Base-by-base conservation (phyloP, 768 basidiomycete genomes). In the Infundibulicybe gibba region DNA sequence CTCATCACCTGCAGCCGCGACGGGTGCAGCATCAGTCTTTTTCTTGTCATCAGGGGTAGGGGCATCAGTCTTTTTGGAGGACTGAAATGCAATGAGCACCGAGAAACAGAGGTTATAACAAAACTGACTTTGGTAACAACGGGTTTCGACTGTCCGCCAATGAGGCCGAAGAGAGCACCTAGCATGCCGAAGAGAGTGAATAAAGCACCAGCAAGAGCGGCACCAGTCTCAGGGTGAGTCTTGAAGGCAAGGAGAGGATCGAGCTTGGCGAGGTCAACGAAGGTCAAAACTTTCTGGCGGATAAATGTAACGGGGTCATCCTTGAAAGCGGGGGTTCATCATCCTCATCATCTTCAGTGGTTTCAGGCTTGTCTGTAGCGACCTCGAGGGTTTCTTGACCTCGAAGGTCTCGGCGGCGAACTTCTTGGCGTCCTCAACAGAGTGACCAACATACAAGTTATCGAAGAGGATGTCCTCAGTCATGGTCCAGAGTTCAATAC, bases 401-500 rank as follows among this genome's bases (percentile, higher is more conserved):
- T 83, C 81, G 69, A 89, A 99, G n/a, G 93, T 90, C 70, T 94
- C 91, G 13, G 73, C 69, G 47, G 93, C 91, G 55, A 99, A 68
- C 10, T 71, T 68, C 65, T 88, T 83, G 52, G 97, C 97, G 50
- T 95, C 92, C 33, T 82, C 81, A 48, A 81, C 62, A 15, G 93
- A 94, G 75, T 94, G 87, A 49, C 94, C 94, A 49, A 99, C 67
- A 72, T 93, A 98, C 61, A 99, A 82, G 74, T 92, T 94, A 69
- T 90, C 83, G 64, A 94, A 94, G 56, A 94, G 77, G 57, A 94
- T 94, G 61, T 90, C 86, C 68, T 90, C 90, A 37, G 94, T 95
- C 97, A 98, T 99, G 40, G 95, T 95, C 97, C 97, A 99, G 57
- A 98, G 83, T 69, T 99, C 97, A 55, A 98, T 94, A 61, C 94